A percentile compares a stretch with the other conserved stretches of the same genome.
phyloP scores from a whole-genome alignment of 1,139 yeast genomes.

The Diutina mesorugosa region DNA sequence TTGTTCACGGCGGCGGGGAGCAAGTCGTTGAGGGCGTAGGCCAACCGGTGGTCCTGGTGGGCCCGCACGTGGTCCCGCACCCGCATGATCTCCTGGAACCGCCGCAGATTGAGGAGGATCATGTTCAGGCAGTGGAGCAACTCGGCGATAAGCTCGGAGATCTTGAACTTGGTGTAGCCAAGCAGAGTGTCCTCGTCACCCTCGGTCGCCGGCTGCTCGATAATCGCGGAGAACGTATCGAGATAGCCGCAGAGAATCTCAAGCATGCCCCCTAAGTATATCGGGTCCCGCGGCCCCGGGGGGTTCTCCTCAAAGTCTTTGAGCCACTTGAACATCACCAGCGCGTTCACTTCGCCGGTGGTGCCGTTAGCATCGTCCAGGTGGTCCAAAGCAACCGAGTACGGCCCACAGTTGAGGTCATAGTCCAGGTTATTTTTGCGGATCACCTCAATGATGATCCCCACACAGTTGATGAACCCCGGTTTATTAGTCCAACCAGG shows the following conservation, averaged over 20 bases:
- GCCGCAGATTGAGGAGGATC: slow-evolving; percentile 30
- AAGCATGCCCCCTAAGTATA: slow-evolving; percentile 33
- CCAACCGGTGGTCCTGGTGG: slow-evolving; percentile 18
- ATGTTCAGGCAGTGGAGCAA: slow-evolving; percentile 36
- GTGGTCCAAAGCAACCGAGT: slow-evolving; percentile 18
- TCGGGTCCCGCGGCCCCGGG: slow-evolving; percentile 34
- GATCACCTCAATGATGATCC: slow-evolving; percentile 33
- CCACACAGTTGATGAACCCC: slow-evolving; percentile 35
- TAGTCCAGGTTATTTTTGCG: slow-evolving; percentile 36
- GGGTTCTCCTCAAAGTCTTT: slow-evolving; percentile 37
- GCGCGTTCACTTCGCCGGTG: slow-evolving; percentile 27
- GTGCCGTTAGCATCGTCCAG: slow-evolving; percentile 14
- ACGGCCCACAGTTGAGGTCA: slow-evolving; percentile 31
- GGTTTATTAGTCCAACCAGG: slow-evolving; percentile 22
- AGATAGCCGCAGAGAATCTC: slow-evolving; percentile 26
- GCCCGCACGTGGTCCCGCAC: slow-evolving; percentile 24
- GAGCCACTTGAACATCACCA: slow-evolving; percentile 34
- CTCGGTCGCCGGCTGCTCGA: slow-evolving; percentile 6
- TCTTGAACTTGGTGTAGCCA: slow-evolving; percentile 31
- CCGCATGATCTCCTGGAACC: slow-evolving; percentile 20
- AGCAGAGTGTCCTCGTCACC: slow-evolving; percentile 9
- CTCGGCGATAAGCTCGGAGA: slow-evolving; percentile 33
- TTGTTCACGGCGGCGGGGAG: not conserved
- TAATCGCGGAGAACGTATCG: slow-evolving; percentile 11
- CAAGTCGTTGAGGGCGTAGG: slow-evolving; percentile 17